A percentile compares a stretch with the other conserved stretches of the same genome.
Conservation (phyloP, 1,139 yeast species). For the Yamadazyma atmosphaerica region DNA sequence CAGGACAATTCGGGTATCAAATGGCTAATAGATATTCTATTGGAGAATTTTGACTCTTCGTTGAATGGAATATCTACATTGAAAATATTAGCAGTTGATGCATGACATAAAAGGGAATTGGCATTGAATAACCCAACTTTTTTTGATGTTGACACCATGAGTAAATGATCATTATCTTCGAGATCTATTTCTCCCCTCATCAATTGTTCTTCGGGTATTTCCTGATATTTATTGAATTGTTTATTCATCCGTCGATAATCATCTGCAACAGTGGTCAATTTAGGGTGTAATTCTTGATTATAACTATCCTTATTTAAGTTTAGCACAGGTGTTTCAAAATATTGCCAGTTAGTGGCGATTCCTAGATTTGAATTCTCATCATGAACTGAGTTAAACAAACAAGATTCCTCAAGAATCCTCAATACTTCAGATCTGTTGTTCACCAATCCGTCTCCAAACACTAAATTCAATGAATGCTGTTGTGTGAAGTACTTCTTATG, state of each 20-base stretch:
- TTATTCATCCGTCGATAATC: conserved; percentile 36
- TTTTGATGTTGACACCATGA: conserved; percentile 46
- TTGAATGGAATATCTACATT: conserved; percentile 22
- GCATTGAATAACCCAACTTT: conserved; percentile 49
- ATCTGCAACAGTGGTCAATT: conserved; percentile 36
- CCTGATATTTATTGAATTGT: conserved; percentile 3
- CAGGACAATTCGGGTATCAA: conserved; percentile 57
- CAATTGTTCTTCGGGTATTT: conserved; percentile 2
- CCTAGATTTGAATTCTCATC: conserved; percentile 46
- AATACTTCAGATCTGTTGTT: conserved; percentile 28
- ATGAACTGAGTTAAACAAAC: conserved; percentile 19
- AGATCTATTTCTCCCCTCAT: not conserved
- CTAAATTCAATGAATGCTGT: conserved; percentile 48
- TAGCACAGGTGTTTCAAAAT: conserved; percentile 29
- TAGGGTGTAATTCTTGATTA: conserved; percentile 11
- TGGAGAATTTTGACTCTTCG: conserved; percentile 42
- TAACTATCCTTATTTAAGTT: conserved; percentile 13
- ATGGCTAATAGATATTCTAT: conserved; percentile 53
- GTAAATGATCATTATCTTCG: conserved; percentile 18
- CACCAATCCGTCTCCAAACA: conserved; percentile 46
- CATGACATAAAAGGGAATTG: conserved; percentile 51
- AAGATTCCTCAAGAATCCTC: conserved; percentile 30
- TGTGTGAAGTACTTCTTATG: conserved; percentile 42
- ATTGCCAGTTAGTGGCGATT: conserved; percentile 43
- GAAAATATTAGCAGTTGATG: conserved; percentile 48